Percentiles rank a stretch among this genome's conserved stretches.
These are phyloP conservation scores for Tulasnella sp. DNA, from an alignment of 768 basidiomycete species.

Conservation along the genomic window DNA sequence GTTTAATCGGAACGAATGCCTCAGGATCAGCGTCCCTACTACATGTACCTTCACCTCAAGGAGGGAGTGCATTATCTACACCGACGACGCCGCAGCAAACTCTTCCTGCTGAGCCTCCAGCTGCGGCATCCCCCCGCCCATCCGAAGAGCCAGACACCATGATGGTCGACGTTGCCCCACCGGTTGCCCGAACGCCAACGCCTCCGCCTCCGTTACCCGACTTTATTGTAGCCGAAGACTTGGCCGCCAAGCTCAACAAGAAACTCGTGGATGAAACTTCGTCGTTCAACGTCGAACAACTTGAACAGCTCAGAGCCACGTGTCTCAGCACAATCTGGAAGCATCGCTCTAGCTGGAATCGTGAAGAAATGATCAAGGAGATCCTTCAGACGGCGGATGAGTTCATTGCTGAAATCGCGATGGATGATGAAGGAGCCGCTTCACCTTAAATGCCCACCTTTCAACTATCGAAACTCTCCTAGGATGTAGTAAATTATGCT, in stretches of 20 bases:
- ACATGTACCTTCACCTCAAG: not conserved
- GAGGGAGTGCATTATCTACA: not conserved
- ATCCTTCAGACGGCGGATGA: conserved; percentile 44
- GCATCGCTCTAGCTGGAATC: conserved; percentile 71
- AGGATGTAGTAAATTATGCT: not conserved
- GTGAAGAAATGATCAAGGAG: conserved; percentile 50
- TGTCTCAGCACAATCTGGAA: conserved; percentile 76
- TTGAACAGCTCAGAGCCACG: conserved; percentile 86
- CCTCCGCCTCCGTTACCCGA: conserved; percentile 40
- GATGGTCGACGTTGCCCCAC: not conserved
- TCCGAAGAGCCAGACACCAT: not conserved
- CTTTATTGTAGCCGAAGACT: conserved; percentile 50
- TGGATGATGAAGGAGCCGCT: not conserved
- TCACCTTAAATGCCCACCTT: not conserved
- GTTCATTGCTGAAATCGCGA: conserved; percentile 53
- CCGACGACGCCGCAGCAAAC: not conserved
- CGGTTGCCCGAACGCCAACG: not conserved
- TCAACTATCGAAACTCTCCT: not conserved
- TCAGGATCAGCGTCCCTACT: not conserved
- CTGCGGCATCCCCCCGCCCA: not conserved
- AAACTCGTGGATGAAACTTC: conserved; percentile 44
- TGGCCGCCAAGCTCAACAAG: conserved; percentile 38
- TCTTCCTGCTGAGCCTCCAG: not conserved
- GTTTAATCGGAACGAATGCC: not conserved
- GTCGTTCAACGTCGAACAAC: conserved; percentile 66